Conservation (phyloP, 2,329 filamentous ascomycete species). For the Pyricularia grisea region DNA sequence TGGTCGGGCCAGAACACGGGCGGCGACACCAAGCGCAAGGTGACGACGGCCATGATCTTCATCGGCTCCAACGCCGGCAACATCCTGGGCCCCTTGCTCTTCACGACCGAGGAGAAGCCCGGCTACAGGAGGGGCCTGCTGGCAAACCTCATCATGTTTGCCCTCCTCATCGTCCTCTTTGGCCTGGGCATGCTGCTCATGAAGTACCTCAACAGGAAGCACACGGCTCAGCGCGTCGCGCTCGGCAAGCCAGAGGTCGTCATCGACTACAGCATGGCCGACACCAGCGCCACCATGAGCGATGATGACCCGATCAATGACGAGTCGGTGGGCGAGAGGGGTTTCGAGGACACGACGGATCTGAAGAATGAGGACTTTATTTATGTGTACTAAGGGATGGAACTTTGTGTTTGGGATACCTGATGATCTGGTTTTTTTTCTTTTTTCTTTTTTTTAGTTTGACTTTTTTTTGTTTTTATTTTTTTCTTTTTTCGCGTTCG, state of each 20-base stretch:
- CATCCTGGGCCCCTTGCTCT: slow-evolving; percentile 50
- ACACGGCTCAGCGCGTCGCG: slow-evolving; percentile 8
- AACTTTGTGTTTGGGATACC: not conserved
- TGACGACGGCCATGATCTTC: slow-evolving; percentile 56
- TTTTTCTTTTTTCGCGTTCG: not conserved
- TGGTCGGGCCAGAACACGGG: slow-evolving; percentile 56
- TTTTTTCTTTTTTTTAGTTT: not conserved
- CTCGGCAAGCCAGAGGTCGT: slow-evolving; percentile 11
- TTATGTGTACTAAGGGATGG: slow-evolving; percentile 9
- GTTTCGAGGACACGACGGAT: slow-evolving; percentile 12
- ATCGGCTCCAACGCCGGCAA: slow-evolving; percentile 58
- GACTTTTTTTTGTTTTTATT: too few relatives aligned
- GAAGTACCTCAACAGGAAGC: slow-evolving; percentile 7
- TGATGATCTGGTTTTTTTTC: not conserved
- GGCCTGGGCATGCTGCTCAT: slow-evolving; percentile 5
- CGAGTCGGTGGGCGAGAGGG: slow-evolving; percentile 7
- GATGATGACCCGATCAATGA: slow-evolving; percentile 1
- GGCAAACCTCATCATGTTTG: slow-evolving; percentile 51
- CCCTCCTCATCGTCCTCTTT: slow-evolving; percentile 27
- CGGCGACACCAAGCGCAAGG: slow-evolving; percentile 62
- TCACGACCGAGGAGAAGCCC: slow-evolving; percentile 48
- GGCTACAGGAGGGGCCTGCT: slow-evolving; percentile 46
- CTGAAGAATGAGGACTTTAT: slow-evolving; percentile 14
- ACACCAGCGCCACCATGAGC: not conserved
- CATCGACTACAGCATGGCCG: slow-evolving; percentile 8